Base-by-base conservation (phyloP, 208 protist genomes). In the Trypanosoma vivax region DNA sequence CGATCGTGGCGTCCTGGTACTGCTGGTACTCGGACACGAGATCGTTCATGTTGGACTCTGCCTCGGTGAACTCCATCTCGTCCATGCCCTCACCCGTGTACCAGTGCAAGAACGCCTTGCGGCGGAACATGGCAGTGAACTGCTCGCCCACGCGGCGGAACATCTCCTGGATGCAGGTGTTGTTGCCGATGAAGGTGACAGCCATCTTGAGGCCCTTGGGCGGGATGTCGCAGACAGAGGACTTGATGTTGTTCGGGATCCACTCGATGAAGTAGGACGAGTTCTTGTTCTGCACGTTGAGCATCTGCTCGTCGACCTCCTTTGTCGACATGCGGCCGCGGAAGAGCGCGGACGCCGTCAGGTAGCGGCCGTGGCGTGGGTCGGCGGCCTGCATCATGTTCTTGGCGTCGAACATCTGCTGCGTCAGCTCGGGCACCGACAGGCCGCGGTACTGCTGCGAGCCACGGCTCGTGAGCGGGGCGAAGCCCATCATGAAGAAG, bases 21-120 rank as follows among this genome's bases (percentile, higher is more conserved):
- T 96, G 85, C 84, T 97, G 82, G 74, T 97, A 97, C 74, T 97
- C 94, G 34, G 72, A 85, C 23, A 93, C 80, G 41, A 97, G 76
- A 55, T 97, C 95, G 78, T 88, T 92, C 73, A 97, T 92, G 79
- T 98, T 96, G 52, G 80, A 91, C 69, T 96, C 89, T 21, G 92
- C 90, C 76, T 97, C 95, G 18, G 87, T 78, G 66, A 92, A 92
- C 65, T 88, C 83, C 70, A 83, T 84, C 65, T 88, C 80, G 61
- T 91, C 79, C 83, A 91, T 91, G 43, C 83, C 83, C 79, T 98
- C 96, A 39, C 92, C 91, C 41, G 95, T 98, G 88, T 99, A 99
- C 97, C 98, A 99, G 86, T 99, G 97, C 28, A 99, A 79, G 90
- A 99, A 99, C 53, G 98, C 98, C 81, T 98, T 98, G 60, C 94